phyloP scores from a whole-genome alignment of 495 filamentous ascomycete species.

The Entonaema liquescens region DNA sequence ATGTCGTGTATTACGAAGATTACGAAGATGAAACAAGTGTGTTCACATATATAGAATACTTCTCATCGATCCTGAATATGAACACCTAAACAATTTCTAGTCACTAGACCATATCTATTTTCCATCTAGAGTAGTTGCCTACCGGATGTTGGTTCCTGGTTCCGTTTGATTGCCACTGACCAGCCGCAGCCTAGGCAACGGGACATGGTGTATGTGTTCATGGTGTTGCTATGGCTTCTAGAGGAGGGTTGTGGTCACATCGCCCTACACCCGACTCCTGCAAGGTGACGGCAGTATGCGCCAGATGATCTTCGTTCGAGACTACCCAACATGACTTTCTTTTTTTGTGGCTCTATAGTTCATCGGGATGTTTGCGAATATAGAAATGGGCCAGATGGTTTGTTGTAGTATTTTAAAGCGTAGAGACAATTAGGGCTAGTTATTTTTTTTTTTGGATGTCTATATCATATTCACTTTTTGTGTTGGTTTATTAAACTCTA shows the following conservation, averaged over 20 bases:
- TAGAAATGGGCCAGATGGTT: neutral
- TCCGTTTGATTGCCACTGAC: neutral
- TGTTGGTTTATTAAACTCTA: neutral
- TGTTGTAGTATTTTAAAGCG: neutral
- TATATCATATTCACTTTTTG: neutral
- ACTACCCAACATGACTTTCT: conserved; percentile 11
- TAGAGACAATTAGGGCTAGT: neutral
- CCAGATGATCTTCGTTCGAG: conserved; percentile 29
- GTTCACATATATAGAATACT: conserved; percentile 1
- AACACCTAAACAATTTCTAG: conserved; percentile 1
- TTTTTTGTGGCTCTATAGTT: conserved; percentile 7
- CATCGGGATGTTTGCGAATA: conserved; percentile 15
- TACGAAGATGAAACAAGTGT: conserved; percentile 1
- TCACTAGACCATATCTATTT: conserved; percentile 15
- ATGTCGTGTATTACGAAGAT: conserved; percentile 5
- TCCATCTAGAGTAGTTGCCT: neutral
- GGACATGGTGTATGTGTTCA: conserved; percentile 12
- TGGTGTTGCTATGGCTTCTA: neutral
- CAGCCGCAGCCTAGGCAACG: neutral
- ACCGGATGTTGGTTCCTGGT: neutral
- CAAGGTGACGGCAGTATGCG: conserved; percentile 26
- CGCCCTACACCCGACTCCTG: conserved; percentile 20
- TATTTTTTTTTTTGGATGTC: neutral
- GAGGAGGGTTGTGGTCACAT: conserved; percentile 31
- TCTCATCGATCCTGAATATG: neutral